phyloP scores from a whole-genome alignment of 345 rosid species.

The Erucastrum elatum region DNA sequence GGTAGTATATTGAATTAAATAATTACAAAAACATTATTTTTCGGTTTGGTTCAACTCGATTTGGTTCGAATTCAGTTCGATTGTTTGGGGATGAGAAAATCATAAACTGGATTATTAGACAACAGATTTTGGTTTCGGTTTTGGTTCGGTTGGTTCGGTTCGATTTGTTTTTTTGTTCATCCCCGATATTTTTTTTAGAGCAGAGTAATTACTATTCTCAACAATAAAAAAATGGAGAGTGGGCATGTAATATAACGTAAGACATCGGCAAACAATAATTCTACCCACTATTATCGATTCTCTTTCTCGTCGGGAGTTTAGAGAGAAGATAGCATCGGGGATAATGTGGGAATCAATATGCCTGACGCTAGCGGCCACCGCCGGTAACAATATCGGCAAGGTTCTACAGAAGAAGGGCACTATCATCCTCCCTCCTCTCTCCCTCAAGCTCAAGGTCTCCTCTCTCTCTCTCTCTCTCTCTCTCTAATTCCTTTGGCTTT shows the following conservation, averaged over 20 bases:
- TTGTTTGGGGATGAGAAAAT: no score
- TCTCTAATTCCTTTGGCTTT: not conserved
- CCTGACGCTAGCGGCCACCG: conserved; percentile 88
- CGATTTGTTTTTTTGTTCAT: no score
- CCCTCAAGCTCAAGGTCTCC: conserved; percentile 87
- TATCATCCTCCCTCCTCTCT: conserved; percentile 91
- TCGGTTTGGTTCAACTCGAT: no score
- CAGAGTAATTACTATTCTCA: not conserved
- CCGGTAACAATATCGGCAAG: conserved; percentile 95
- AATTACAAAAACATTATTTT: no score
- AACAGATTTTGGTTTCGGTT: no score
- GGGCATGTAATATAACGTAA: conserved; percentile 21
- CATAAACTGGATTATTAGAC: no score
- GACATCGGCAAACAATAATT: conserved; percentile 11
- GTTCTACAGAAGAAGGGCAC: conserved; percentile 98
- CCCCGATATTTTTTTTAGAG: no score
- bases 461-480: conserved; percentile 6
- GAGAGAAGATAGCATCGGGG: conserved; percentile 8
- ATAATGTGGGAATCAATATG: conserved; percentile 86
- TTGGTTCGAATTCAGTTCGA: no score
- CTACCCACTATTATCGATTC: no score
- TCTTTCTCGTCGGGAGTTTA: not conserved
- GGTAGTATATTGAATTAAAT: no score
- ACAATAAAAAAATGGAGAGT: not conserved
- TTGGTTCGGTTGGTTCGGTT: no score